phyloP scores from a whole-genome alignment of 805 yeast genomes.

The Candida dendrica region DNA sequence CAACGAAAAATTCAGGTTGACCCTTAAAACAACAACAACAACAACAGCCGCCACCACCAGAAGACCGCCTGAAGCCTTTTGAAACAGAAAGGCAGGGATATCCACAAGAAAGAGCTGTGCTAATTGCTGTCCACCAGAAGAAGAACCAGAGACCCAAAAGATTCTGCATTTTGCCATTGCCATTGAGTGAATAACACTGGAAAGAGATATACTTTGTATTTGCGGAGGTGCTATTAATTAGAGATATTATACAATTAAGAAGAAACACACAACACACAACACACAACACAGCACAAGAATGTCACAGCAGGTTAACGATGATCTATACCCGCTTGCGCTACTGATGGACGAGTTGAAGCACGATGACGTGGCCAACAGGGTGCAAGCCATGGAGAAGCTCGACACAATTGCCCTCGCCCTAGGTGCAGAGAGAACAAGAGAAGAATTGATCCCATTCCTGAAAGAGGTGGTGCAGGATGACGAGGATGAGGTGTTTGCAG shows the following conservation, averaged over 20 bases:
- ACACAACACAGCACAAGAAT: conserved; percentile 1
- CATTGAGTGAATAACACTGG: too few species aligned
- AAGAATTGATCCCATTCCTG: conserved; percentile 84
- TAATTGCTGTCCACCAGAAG: too few species aligned
- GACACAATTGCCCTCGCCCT: conserved; percentile 92
- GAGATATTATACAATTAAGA: too few species aligned
- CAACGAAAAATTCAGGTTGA: not conserved
- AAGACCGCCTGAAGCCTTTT: too few species aligned
- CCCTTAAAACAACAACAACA: not conserved
- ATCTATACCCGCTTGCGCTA: conserved; percentile 86
- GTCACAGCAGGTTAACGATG: conserved; percentile 21
- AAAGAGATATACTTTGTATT: not conserved
- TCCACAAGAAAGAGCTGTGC: too few species aligned
- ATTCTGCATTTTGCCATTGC: too few species aligned
- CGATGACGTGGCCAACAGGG: conserved; percentile 90
- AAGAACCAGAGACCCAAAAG: too few species aligned
- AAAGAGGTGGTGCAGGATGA: conserved; percentile 87
- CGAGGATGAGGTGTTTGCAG: conserved; percentile 96
- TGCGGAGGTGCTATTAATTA: too few species aligned
- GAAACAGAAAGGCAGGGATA: too few species aligned
- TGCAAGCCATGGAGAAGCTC: conserved; percentile 88
- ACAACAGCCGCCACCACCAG: too few species aligned
- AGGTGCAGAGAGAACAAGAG: conserved; percentile 88
- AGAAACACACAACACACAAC: not conserved
- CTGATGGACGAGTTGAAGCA: conserved; percentile 96